Base-by-base conservation (phyloP, 768 basidiomycete species). In the Auriculariales sp. region DNA sequence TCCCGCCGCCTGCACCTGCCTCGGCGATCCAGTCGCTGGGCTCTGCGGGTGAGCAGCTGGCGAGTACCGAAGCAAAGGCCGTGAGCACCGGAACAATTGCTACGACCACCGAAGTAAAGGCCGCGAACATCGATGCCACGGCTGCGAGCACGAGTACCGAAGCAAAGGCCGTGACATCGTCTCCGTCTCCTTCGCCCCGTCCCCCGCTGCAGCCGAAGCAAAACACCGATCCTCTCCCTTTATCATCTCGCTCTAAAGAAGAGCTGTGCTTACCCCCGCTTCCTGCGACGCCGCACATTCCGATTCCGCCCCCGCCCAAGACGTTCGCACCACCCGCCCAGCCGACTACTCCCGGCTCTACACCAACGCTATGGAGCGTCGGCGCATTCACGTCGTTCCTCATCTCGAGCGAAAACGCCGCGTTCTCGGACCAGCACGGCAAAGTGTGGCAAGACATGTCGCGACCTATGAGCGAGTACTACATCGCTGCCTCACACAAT, bases 401-500 rank as follows among this genome's bases (percentile, higher is more conserved):
- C 3, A 62, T 82, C 9, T 93, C 91, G 0, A 59, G 75, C 0
- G 84, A 91, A 54, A 97, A 95, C 56, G 63, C 80, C 0, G 68
- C 73, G 11, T 72, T 77, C 55, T 56, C 69, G 4, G 73, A 77
- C 32, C 72, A 77, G 54, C 71, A 79, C 64, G 62, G 64, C 28
- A 66, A 68, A 14, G 65, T 81, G 4, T 71, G 70, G 62, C 87
- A 92, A 46, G 83, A 95, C 57, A 97, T 98, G 95, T 83, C 83
- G 1, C 69, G 75, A 1, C 90, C 94, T 1, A 69, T 95, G 12
- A 76, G 79, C 2, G 86, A 97, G 51, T 98, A 98, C 61, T 89
- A 71, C 59, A 76, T 93, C 58, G 90, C 86, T 3, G 81, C 86
- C 10, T 90, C 86, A 7, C 93, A 98, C 61, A 97, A 98, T 56